A percentile compares a stretch with the other conserved stretches of the same genome.
Evolutionary conservation across 495 filamentous ascomycete species (phyloP).

Genomic region (Acidiella bohemica): DNA sequence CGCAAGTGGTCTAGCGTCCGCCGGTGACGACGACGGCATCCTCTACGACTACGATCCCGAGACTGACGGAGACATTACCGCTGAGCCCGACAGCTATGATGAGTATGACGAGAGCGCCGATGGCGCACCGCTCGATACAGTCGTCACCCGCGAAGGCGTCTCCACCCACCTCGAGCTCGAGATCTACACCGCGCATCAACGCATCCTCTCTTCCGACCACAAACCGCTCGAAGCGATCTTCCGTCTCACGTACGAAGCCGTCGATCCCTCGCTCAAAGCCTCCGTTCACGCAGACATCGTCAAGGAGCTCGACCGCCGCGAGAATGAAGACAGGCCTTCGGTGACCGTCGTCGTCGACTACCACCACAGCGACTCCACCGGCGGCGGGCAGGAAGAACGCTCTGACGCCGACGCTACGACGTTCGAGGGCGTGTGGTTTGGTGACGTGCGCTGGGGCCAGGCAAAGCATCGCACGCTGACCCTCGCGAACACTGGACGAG

Average conservation of each 20-base stretch:
- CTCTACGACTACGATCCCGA: conserved; percentile 86
- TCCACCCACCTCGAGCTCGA: conserved; percentile 54
- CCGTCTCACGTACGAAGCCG: conserved; percentile 66
- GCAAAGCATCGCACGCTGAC: conserved; percentile 53
- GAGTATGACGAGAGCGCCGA: conserved; percentile 55
- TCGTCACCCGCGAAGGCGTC: conserved; percentile 41
- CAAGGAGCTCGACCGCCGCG: conserved; percentile 72
- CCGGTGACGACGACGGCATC: conserved; percentile 60
- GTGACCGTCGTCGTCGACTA: conserved; percentile 74
- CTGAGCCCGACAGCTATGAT: conserved; percentile 39
- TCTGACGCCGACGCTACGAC: conserved; percentile 18
- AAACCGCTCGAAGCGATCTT: conserved; percentile 80
- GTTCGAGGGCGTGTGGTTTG: conserved; percentile 58
- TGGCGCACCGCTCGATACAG: conserved; percentile 32
- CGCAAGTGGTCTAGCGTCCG: conserved; percentile 58
- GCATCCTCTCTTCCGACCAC: conserved; percentile 84
- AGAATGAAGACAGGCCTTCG: conserved; percentile 79
- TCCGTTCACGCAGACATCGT: conserved; percentile 63
- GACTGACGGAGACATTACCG: conserved; percentile 47
- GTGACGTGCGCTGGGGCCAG: conserved; percentile 53
- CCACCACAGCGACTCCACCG: conserved; percentile 22
- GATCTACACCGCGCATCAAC: conserved; percentile 75
- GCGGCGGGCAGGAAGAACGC: too few species aligned
- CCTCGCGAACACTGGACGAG: conserved; percentile 80
- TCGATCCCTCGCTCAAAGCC: conserved; percentile 67